Evolutionary conservation across 2,329 filamentous ascomycete species (phyloP).

Genomic region (Monilinia aucupariae): DNA sequence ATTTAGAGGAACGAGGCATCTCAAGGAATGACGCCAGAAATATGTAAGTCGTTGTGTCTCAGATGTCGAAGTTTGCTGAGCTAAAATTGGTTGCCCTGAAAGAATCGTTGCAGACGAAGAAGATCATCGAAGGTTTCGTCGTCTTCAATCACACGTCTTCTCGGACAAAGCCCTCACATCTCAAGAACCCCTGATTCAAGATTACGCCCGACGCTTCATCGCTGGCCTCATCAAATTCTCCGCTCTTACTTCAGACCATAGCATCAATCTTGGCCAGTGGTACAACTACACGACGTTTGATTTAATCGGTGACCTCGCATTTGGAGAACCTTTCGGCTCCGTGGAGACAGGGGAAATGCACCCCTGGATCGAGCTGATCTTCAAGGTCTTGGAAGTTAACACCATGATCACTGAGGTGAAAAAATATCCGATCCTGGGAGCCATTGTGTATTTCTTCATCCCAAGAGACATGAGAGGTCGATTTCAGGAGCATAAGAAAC

Average conservation of each 20-base stretch:
- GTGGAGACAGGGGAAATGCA: constrained; percentile 23
- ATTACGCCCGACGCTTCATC: constrained; percentile 5
- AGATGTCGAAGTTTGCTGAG: not conserved
- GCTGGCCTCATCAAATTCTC: constrained; percentile 9
- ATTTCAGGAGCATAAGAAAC: not conserved
- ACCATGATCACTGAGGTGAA: not conserved
- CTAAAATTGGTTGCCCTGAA: not conserved
- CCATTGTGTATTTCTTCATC: not conserved
- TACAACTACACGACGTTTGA: constrained; percentile 38
- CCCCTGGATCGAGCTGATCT: not conserved
- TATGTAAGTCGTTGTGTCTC: not conserved
- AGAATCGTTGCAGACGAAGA: constrained; percentile 9
- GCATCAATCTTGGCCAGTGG: constrained; percentile 31
- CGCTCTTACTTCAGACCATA: not conserved
- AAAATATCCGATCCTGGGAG: not conserved
- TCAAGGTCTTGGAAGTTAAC: not conserved
- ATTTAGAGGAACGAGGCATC: not conserved
- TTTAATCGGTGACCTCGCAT: constrained; percentile 41
- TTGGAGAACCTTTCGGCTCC: constrained; percentile 39
- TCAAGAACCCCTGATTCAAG: constrained; percentile 27
- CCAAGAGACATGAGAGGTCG: not conserved
- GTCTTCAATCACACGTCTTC: constrained; percentile 33
- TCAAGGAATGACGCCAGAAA: fast-evolving
- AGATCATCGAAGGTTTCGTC: constrained; percentile 32
- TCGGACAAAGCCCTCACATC: constrained; percentile 33